These are phyloP conservation scores for Amaranthus palmeri DNA, from an alignment of 148 eudicot species.

Conservation along the genomic window DNA sequence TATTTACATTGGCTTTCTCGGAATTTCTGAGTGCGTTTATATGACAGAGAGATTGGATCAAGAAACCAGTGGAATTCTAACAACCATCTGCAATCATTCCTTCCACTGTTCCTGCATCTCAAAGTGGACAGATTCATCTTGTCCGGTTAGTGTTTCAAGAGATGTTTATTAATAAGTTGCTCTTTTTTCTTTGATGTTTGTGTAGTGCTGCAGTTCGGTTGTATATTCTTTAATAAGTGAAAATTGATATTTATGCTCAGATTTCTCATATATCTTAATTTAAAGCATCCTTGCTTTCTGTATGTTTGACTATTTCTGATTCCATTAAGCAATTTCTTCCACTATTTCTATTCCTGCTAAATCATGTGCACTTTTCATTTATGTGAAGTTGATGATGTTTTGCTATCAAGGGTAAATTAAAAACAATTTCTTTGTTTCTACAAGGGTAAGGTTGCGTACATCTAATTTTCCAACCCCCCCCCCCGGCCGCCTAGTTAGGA, in stretches of 20 bases:
- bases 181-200: background rate
- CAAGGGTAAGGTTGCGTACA: no score
- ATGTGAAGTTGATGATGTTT: no score
- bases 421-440: no score
- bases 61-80: slow-evolving; percentile 77
- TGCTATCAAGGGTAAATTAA: no score
- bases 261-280: background rate
- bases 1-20: background rate
- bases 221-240: background rate
- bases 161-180: background rate
- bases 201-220: background rate
- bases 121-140: slow-evolving; percentile 97
- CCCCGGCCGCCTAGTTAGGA: no score
- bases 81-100: slow-evolving; percentile 94
- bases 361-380: no score
- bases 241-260: background rate
- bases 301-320: background rate
- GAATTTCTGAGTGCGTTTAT: slow-evolving; percentile 4
- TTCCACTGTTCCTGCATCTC: slow-evolving; percentile 97
- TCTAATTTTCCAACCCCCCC: no score
- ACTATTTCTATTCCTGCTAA: background rate
- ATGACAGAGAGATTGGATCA: slow-evolving; percentile 89
- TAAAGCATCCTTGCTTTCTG: background rate
- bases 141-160: slow-evolving; percentile 57
- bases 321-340: background rate